A percentile compares a stretch with the other conserved stretches of the same genome.
These are phyloP conservation scores for Filosporella fistucella DNA, from an alignment of 495 filamentous ascomycete genomes.

Conservation along the genomic window DNA sequence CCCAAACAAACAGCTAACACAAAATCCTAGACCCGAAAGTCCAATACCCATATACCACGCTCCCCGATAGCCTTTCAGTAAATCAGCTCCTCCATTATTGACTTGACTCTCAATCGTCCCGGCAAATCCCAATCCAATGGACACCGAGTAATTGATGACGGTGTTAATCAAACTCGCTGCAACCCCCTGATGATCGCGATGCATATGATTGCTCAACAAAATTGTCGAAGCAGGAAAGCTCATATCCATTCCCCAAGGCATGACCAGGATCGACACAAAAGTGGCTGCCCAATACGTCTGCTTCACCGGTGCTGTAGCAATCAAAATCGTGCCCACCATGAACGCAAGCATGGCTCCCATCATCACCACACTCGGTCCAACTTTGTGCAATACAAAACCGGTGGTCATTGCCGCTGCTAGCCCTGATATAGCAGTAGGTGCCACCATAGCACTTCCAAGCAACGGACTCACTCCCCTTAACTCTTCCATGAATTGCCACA, in stretches of 20 bases:
- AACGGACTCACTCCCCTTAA: slow-evolving; percentile 43
- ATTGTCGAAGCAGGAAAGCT: slow-evolving; percentile 55
- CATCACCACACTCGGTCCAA: slow-evolving; percentile 44
- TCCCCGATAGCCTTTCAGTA: slow-evolving; percentile 48
- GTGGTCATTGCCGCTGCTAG: slow-evolving; percentile 43
- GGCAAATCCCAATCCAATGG: slow-evolving; percentile 60
- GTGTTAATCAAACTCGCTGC: slow-evolving; percentile 61
- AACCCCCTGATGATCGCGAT: slow-evolving; percentile 57
- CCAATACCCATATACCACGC: slow-evolving; percentile 56
- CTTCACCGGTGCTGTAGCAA: slow-evolving; percentile 42
- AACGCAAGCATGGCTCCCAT: slow-evolving; percentile 43
- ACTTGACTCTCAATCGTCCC: slow-evolving; percentile 57
- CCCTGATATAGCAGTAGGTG: slow-evolving; percentile 40
- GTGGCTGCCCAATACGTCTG: slow-evolving; percentile 58
- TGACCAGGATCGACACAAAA: slow-evolving; percentile 52
- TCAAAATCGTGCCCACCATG: slow-evolving; percentile 36
- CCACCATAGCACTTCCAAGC: slow-evolving; percentile 40
- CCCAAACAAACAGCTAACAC: slow-evolving; percentile 3
- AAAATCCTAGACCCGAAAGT: slow-evolving; percentile 35
- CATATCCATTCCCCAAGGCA: slow-evolving; percentile 60
- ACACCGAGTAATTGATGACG: slow-evolving; percentile 63
- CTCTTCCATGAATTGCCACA: slow-evolving; percentile 47
- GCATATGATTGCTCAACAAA: slow-evolving; percentile 52
- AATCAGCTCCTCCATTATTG: slow-evolving; percentile 37
- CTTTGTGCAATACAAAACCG: slow-evolving; percentile 36